phyloP scores from a whole-genome alignment of 257 asterid species.

The Datura wrightii region DNA sequence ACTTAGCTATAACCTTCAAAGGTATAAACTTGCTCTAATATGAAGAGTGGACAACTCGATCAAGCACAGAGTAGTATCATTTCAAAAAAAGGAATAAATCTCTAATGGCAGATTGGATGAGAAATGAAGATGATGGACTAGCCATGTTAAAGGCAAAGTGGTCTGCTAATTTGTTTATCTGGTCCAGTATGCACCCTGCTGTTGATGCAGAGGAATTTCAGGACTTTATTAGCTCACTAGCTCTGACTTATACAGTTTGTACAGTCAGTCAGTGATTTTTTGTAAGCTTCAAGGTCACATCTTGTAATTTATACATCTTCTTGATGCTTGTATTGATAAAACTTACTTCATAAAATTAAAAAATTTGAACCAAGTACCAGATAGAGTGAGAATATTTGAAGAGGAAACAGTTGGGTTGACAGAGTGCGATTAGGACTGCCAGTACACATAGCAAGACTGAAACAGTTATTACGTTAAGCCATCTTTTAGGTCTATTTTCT shows the following conservation, averaged over 20 bases:
- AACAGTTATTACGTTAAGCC: not conserved
- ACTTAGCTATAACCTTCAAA: not conserved
- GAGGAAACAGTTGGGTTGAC: not conserved
- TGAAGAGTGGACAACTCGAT: not conserved
- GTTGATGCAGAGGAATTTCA: too few relatives aligned
- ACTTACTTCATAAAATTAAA: too few relatives aligned
- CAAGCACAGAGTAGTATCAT: not conserved
- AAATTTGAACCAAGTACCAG: not conserved
- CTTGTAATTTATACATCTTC: too few relatives aligned
- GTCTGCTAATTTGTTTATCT: too few relatives aligned
- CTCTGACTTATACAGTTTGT: too few relatives aligned
- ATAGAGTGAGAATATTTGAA: not conserved
- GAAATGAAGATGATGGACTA: conserved; percentile 24
- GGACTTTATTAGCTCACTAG: too few relatives aligned
- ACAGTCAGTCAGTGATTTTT: too few relatives aligned
- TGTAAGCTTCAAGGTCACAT: too few relatives aligned
- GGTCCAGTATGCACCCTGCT: too few relatives aligned
- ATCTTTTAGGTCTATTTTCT: not conserved
- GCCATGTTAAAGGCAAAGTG: too few relatives aligned
- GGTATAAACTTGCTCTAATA: not conserved
- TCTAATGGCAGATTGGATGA: conserved; percentile 19
- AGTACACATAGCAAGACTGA: conserved; percentile 12
- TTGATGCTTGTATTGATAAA: too few relatives aligned
- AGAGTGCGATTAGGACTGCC: not conserved
- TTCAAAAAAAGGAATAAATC: conserved; percentile 11